These are phyloP conservation scores for Orychophragmus violaceus DNA, from an alignment of 345 rosid genomes.

Conservation along the genomic window DNA sequence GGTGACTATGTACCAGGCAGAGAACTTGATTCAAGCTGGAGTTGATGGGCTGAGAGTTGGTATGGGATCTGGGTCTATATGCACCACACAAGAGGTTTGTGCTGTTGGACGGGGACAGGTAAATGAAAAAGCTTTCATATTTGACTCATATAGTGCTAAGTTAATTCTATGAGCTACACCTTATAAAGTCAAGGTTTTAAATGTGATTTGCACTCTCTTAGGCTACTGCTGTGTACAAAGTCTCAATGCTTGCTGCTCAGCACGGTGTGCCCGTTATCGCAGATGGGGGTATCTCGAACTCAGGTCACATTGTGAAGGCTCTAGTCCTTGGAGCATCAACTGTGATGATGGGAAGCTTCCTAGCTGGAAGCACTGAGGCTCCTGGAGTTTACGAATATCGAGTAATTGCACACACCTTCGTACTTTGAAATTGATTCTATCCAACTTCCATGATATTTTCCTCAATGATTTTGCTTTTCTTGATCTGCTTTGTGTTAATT, in stretches of 20 bases:
- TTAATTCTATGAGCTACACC: not conserved
- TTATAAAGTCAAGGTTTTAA: not conserved
- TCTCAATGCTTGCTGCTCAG: conserved; percentile 66
- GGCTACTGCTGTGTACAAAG: conserved; percentile 97
- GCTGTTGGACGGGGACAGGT: conserved; percentile 95
- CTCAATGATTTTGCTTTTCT: not conserved
- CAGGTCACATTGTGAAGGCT: conserved; percentile 93
- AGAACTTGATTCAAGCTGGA: conserved; percentile 77
- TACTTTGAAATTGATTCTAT: not conserved
- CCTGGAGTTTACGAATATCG: conserved; percentile 60
- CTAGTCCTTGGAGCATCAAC: conserved; percentile 86
- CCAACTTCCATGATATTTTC: not conserved
- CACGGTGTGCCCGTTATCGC: conserved; percentile 79
- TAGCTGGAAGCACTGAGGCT: conserved; percentile 90
- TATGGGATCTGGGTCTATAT: conserved; percentile 95
- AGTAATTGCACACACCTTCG: conserved; percentile 35
- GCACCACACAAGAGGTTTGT: conserved; percentile 95
- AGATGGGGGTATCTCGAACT: conserved; percentile 94
- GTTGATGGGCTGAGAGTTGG: conserved; percentile 84
- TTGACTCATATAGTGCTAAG: not conserved
- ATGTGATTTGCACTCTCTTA: conserved; percentile 21
- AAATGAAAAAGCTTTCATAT: conserved; percentile 13
- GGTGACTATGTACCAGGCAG: conserved; percentile 79
- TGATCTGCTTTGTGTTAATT: not conserved
- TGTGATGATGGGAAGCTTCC: conserved; percentile 94